Percentiles rank a stretch among this genome's conserved stretches.
Evolutionary conservation across 140 eudicot species (phyloP).

Genomic region (Flaveria floridana): DNA sequence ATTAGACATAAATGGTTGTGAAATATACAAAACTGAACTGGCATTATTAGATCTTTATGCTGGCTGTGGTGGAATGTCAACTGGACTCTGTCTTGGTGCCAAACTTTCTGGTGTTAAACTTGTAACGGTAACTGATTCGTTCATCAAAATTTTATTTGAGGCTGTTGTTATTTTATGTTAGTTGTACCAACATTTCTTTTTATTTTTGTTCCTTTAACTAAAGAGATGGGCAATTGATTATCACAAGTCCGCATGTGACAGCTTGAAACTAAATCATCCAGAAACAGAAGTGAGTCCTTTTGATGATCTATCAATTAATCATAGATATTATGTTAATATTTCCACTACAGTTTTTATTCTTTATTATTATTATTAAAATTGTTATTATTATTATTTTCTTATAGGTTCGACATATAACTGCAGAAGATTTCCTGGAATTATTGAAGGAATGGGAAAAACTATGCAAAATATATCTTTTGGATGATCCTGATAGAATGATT

Average conservation of each 20-base stretch:
- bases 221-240: constrained; percentile 94
- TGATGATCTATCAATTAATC: constrained; percentile 21
- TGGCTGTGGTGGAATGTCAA: constrained; percentile 99
- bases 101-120: constrained; percentile 57
- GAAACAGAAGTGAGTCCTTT: constrained; percentile 72
- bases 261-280: constrained; percentile 83
- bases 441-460: constrained; percentile 77
- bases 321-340: constrained; percentile 10
- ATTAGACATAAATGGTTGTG: constrained; percentile 35
- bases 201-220: constrained; percentile 17
- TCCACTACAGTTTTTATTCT: constrained; percentile 16
- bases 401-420: constrained; percentile 74
- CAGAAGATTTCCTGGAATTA: constrained; percentile 71
- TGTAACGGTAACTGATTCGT: constrained; percentile 55
- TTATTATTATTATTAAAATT: neutral
- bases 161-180: constrained; percentile 8
- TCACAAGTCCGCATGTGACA: constrained; percentile 67
- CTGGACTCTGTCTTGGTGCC: constrained; percentile 93
- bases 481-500: constrained; percentile 38
- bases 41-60: constrained; percentile 69
- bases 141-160: constrained; percentile 14
- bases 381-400: neutral
- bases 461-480: constrained; percentile 41
- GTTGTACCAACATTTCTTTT: constrained; percentile 12
- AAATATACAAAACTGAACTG: constrained; percentile 48